Percentiles rank a stretch among this genome's conserved stretches.
Conservation (phyloP, 345 rosid species). For the Citrus inodora region DNA sequence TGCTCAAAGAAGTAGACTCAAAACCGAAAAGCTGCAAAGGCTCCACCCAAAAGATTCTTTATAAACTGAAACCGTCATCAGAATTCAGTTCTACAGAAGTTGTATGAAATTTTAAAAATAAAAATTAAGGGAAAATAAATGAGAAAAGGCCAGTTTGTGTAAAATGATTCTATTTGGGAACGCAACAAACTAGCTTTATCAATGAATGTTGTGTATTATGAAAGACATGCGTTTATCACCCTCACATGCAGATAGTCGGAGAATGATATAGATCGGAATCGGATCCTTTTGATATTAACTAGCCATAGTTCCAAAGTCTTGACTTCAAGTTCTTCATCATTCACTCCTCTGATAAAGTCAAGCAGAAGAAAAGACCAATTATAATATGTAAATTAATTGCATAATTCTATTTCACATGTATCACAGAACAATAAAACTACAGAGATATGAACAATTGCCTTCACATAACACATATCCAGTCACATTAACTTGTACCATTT, state of each 20-base stretch:
- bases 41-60: background rate
- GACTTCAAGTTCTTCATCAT: slow-evolving; percentile 4
- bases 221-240: background rate
- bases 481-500: background rate
- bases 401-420: background rate
- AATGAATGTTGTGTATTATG: slow-evolving; percentile 3
- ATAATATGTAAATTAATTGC: background rate
- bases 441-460: background rate
- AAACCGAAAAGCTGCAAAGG: background rate
- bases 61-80: background rate
- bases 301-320: background rate
- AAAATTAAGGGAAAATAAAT: background rate
- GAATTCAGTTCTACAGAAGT: slow-evolving; percentile 14
- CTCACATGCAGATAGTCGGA: background rate
- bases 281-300: background rate
- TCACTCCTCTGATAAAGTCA: background rate
- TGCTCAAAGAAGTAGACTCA: too few relatives aligned
- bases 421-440: background rate
- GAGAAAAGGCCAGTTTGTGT: background rate
- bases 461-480: background rate
- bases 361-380: background rate
- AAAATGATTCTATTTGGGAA: background rate
- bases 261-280: background rate
- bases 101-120: background rate
- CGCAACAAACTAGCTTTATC: background rate